Conservation (phyloP, 1,284 basidiomycete species). For the Cerioporus squamosus region DNA sequence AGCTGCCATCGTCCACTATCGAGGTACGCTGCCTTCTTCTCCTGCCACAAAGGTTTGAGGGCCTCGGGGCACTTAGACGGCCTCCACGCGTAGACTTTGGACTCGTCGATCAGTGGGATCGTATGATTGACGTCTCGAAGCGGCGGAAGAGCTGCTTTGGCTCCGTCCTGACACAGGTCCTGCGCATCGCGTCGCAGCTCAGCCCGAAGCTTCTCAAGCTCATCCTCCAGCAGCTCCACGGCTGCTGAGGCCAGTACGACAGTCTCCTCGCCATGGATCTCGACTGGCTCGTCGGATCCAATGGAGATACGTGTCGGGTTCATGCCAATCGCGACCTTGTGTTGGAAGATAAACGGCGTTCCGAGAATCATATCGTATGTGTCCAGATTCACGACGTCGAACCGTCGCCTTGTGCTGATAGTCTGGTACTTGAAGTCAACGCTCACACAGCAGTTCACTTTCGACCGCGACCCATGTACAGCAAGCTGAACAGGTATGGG, state of each 20-base stretch:
- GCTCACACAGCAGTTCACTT: conserved; percentile 32
- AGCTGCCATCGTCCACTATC: background rate
- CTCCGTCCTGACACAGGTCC: conserved; percentile 32
- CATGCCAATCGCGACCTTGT: conserved; percentile 26
- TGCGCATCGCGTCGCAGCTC: conserved; percentile 24
- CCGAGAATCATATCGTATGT: conserved; percentile 36
- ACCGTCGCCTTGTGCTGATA: conserved; percentile 28
- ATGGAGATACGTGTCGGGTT: conserved; percentile 27
- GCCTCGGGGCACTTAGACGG: conserved; percentile 29
- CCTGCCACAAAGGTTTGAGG: background rate
- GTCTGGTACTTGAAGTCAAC: conserved; percentile 33
- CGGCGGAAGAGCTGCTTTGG: conserved; percentile 34
- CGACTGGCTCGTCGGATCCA: conserved; percentile 14
- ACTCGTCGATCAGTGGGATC: conserved; percentile 42
- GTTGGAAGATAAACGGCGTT: conserved; percentile 34
- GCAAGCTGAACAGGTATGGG: conserved; percentile 38
- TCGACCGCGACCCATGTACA: conserved; percentile 35
- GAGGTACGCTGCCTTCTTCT: background rate
- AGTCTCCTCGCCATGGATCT: conserved; percentile 24
- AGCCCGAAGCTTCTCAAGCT: conserved; percentile 19
- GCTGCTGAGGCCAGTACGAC: conserved; percentile 14
- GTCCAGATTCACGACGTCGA: conserved; percentile 36
- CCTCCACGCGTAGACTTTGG: conserved; percentile 34
- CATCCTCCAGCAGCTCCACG: conserved; percentile 20
- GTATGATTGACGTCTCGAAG: conserved; percentile 41